Base-by-base conservation (phyloP, 202 grass and related monocot genomes). In the Schoenoplectus triqueter region DNA sequence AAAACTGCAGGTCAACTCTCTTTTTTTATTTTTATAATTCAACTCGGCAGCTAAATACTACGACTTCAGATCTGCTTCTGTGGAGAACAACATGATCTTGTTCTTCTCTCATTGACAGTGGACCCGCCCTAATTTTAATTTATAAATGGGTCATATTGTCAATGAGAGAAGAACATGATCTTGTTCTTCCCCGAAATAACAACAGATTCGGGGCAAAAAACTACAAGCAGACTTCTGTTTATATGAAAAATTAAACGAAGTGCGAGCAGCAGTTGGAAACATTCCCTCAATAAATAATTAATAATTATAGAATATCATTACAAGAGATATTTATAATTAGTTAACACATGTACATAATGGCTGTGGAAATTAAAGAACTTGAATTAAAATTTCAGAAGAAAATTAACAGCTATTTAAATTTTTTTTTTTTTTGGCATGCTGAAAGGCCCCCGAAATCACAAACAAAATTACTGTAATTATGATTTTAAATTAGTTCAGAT, bases 391-490 rank as follows among this genome's bases (percentile, higher is more conserved):
- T 39, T 57, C 5, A 13, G 73, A 77, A 77, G 73, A 71, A 71
- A 71, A 17, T 48, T 71, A 46, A 42, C 11, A 44, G 18, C 68
- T 71, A 71, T 48, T 71, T 47, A 71, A 71, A 6, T 47, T 4
- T 47, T 47, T 46, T 17, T 70, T 51, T 59, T 6, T 6, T 57
- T 77, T 22, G 3, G 5, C 73, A n/a, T 57, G 20, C 73, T 8
- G 52, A 57, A 57, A 57, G 51, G 55, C 45, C 75, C 55, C 31
- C 55, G 19, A 61, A 79, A 7, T 22, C 59, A 79, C 52, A 54
- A 18, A 79, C 22, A 60, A 61, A 45, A 18, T 61, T 45, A 79
- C 75, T 79, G 44, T 79, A 61, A 79, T n/a, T 79, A 44, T 59
- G 40, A 79, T 59, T 78, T 7, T 59, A 60, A 10, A 61, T 79